Evolutionary conservation across 768 basidiomycete species (phyloP), one percentile per base, ranked within the genome.

Genomic region (Epithele typhae): DNA sequence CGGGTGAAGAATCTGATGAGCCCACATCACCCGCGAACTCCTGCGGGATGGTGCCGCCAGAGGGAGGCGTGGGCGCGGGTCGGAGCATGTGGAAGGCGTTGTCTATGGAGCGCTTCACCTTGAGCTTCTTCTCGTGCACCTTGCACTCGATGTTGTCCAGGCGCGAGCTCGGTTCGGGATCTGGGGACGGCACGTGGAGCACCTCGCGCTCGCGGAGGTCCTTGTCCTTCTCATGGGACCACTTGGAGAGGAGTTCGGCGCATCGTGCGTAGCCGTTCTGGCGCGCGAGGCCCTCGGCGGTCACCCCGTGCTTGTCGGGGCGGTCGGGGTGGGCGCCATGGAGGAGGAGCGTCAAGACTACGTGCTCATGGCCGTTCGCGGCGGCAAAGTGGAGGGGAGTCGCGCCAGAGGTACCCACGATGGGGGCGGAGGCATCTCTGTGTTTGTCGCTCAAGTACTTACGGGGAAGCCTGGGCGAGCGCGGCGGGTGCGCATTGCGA

Each of bases 361-460:
- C 81, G 21, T 74, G 66, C 24, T 78, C 78, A 67, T 99, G 91
- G 3, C 94, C 94, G 58, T 96, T 93, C 23, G 95, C 93, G 25
- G 93, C 87, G 12, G 96, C 95, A 62, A 97, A 99, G 63, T 99
- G 96, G 21, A 98, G 81, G 0, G 96, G 92, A 0, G 95, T 96
- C 3, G 87, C 87, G 25, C 93, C 94, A n/a, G 86, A 84, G 6
- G 81, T 79, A 37, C 86, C 87, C 35, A 88, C 79, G 57, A 87
- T 87, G 42, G 84, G 83, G 3, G 75, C 76, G 25, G 84, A 75
- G 15, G 79, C 58, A 58, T 84, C 82, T 43, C 85, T 74, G 49
- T 72, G 79, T 59, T 74, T 77, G 62, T 85, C 84, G 57, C 74
- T 79, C 32, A 84, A 84, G 60, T 87, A 89, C 48, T 84, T 81